Percentiles rank a stretch among this genome's conserved stretches.
phyloP scores from a whole-genome alignment of 139 green algal genomes.

The Marvania coccoides region DNA sequence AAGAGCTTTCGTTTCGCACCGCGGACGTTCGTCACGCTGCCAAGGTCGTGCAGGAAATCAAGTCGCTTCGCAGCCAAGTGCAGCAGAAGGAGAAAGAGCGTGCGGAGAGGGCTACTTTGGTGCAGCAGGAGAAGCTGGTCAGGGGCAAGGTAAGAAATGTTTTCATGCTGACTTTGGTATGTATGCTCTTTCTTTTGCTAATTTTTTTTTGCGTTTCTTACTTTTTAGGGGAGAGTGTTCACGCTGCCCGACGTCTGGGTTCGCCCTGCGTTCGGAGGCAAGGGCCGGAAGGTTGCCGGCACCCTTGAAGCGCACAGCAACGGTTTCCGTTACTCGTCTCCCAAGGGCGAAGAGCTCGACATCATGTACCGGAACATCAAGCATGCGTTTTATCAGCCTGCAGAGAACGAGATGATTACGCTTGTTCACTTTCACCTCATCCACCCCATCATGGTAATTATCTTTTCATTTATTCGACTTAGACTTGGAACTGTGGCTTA shows the following conservation, averaged over 20 bases:
- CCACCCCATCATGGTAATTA: conserved; percentile 95
- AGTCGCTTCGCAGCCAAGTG: conserved; percentile 73
- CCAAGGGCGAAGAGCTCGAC: conserved; percentile 82
- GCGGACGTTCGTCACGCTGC: conserved; percentile 61
- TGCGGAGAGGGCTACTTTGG: conserved; percentile 87
- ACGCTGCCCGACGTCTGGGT: conserved; percentile 92
- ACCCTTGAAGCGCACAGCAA: conserved; percentile 92
- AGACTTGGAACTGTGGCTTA: no score
- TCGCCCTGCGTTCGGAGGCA: conserved; percentile 74
- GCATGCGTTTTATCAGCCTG: conserved; percentile 93
- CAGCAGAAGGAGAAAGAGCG: conserved; percentile 81
- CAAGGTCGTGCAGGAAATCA: conserved; percentile 80
- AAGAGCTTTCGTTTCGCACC: conserved; percentile 89
- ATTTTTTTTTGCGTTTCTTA: not conserved
- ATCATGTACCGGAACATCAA: conserved; percentile 98
- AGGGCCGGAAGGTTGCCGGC: conserved; percentile 85
- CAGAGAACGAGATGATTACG: conserved; percentile 92
- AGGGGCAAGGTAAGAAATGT: conserved; percentile 38
- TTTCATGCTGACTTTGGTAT: not conserved
- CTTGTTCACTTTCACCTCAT: conserved; percentile 97
- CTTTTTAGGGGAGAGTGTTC: conserved; percentile 49
- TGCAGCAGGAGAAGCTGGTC: conserved; percentile 89
- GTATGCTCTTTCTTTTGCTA: not conserved
- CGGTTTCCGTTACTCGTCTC: conserved; percentile 89
- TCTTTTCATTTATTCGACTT: not conserved